A percentile compares a stretch with the other conserved stretches of the same genome.
These are phyloP conservation scores for Cryptococcus deneoformans DNA, from an alignment of 1,284 basidiomycete genomes.

Conservation along the genomic window DNA sequence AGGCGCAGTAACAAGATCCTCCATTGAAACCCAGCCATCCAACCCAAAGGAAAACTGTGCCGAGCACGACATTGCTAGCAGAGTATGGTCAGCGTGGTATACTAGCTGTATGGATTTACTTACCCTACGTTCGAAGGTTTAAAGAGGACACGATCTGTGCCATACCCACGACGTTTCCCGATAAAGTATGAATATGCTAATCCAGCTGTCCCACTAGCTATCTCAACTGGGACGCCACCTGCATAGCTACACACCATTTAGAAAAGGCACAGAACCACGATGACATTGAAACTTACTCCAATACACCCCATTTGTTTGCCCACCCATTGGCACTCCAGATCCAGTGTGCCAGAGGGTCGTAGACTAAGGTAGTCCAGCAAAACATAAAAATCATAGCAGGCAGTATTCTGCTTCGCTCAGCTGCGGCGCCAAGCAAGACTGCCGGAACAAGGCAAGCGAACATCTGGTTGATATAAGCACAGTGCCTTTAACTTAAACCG, in stretches of 20 bases:
- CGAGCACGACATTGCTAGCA: conserved; percentile 68
- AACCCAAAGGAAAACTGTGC: conserved; percentile 87
- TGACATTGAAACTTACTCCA: conserved; percentile 58
- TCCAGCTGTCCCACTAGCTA: conserved; percentile 81
- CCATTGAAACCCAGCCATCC: conserved; percentile 63
- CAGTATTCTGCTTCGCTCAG: conserved; percentile 81
- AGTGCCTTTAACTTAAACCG: conserved; percentile 51
- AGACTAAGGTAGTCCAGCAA: conserved; percentile 62
- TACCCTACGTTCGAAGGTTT: conserved; percentile 85
- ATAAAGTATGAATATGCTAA: conserved; percentile 75
- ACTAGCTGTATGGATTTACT: background rate
- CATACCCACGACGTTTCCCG: conserved; percentile 58
- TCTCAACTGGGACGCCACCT: conserved; percentile 91
- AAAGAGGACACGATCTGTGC: conserved; percentile 81
- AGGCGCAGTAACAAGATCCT: conserved; percentile 82
- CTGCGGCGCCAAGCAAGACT: conserved; percentile 61
- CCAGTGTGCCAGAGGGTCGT: conserved; percentile 77
- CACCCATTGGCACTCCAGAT: conserved; percentile 76
- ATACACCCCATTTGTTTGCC: conserved; percentile 85
- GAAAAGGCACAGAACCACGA: background rate
- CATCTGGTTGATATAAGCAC: conserved; percentile 16
- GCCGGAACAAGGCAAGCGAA: conserved; percentile 54
- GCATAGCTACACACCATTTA: conserved; percentile 25
- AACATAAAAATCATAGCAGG: conserved; percentile 88
- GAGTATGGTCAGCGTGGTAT: background rate